Evolutionary conservation across 306 rosid species (phyloP).

Genomic region (Cyclanthera cordifolia): DNA sequence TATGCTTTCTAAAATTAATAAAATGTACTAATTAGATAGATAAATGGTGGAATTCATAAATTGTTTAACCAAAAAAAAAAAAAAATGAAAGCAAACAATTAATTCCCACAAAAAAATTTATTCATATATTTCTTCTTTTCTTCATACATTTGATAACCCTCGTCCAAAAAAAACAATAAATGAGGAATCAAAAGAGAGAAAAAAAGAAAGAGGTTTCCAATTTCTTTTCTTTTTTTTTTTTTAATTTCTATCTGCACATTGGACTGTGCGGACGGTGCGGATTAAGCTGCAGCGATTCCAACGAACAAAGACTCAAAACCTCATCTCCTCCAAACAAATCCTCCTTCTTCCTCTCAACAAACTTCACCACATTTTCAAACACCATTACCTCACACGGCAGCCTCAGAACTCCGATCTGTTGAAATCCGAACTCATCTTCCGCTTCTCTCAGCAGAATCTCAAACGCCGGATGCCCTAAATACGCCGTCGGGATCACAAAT

Average conservation of each 20-base stretch:
- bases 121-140: conserved; percentile 7
- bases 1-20: too few relatives aligned
- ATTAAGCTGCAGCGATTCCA: conserved; percentile 27
- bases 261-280: conserved; percentile 65
- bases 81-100: neutral
- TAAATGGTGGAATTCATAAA: too few relatives aligned
- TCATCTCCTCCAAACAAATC: conserved; percentile 29
- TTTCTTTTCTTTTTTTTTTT: too few relatives aligned
- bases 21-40: too few relatives aligned
- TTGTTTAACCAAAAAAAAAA: neutral
- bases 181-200: conserved; percentile 7
- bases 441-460: conserved; percentile 64
- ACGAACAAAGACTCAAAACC: conserved; percentile 33
- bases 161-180: conserved; percentile 6
- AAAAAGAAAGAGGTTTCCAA: neutral
- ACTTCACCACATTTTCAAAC: conserved; percentile 60
- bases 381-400: conserved; percentile 67
- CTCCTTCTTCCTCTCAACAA: conserved; percentile 41
- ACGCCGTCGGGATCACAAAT: conserved; percentile 65
- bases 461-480: conserved; percentile 55
- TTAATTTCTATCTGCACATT: conserved; percentile 52
- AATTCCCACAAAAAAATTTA: neutral
- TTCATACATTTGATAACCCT: conserved; percentile 4
- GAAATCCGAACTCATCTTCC: conserved; percentile 89
- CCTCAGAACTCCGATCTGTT: conserved; percentile 71